phyloP scores from a whole-genome alignment of 23 red algal species.

The Gracilaria caudata region DNA sequence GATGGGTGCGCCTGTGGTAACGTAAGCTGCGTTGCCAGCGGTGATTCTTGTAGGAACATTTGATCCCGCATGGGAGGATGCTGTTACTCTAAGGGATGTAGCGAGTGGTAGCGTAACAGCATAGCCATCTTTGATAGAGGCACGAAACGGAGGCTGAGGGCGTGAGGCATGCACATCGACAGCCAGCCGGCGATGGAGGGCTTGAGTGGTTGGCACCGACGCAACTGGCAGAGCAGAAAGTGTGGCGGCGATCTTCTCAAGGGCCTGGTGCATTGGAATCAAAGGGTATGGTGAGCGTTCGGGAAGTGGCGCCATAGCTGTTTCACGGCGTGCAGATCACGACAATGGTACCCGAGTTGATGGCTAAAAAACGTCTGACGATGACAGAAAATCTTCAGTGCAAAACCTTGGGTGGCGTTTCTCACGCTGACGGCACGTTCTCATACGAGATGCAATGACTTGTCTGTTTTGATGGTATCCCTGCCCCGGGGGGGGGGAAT shows the following conservation, averaged over 20 bases:
- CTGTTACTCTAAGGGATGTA: slow-evolving; percentile 4
- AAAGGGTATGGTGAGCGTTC: slow-evolving; percentile 48
- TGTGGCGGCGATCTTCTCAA: slow-evolving; percentile 39
- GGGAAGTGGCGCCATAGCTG: slow-evolving; percentile 27
- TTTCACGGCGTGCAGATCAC: neutral
- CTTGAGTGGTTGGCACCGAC: slow-evolving; percentile 25
- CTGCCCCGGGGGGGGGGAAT: too few relatives aligned
- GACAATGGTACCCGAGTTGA: neutral
- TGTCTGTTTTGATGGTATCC: neutral
- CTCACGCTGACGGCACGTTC: neutral
- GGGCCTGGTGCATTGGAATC: slow-evolving; percentile 48
- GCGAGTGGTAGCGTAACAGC: slow-evolving; percentile 40
- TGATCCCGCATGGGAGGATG: slow-evolving; percentile 19
- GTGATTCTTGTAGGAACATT: neutral
- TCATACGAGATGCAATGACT: neutral
- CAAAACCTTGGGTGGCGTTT: neutral
- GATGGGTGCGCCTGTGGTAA: slow-evolving; percentile 88
- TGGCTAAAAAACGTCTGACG: neutral
- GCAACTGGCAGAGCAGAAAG: slow-evolving; percentile 33
- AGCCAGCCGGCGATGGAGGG: slow-evolving; percentile 45
- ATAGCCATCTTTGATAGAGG: slow-evolving; percentile 60
- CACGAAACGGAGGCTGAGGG: slow-evolving; percentile 62
- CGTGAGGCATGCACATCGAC: slow-evolving; percentile 30
- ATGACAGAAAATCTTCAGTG: neutral
- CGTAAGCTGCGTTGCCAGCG: slow-evolving; percentile 65